phyloP scores from a whole-genome alignment of 768 basidiomycete species.

The Piloderma croceum region DNA sequence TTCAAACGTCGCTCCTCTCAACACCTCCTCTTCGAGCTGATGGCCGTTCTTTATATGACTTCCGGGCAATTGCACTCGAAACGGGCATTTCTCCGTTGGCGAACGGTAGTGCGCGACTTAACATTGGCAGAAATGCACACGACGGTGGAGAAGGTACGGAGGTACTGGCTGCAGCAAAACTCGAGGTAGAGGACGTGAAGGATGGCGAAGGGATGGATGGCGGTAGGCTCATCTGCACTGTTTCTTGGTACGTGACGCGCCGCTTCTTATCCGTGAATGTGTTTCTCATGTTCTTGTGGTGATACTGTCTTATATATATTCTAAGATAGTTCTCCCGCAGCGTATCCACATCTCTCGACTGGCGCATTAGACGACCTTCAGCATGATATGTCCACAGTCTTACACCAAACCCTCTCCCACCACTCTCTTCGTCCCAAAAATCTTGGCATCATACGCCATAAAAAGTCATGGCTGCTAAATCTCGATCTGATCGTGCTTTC shows the following conservation, averaged over 20 bases:
- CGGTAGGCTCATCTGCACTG: conserved; percentile 60
- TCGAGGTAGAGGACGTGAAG: conserved; percentile 66
- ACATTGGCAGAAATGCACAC: conserved; percentile 54
- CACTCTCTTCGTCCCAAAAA: conserved; percentile 61
- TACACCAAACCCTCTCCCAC: conserved; percentile 64
- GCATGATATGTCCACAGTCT: conserved; percentile 58
- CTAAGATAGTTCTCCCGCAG: conserved; percentile 69
- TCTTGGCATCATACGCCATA: conserved; percentile 50
- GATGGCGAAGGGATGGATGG: conserved; percentile 44
- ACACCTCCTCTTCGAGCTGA: conserved; percentile 66
- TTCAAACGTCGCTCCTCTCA: conserved; percentile 57
- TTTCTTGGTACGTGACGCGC: conserved; percentile 62
- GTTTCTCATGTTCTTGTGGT: conserved; percentile 7
- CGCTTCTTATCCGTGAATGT: not conserved
- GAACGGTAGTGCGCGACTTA: conserved; percentile 77
- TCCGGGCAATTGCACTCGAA: conserved; percentile 64
- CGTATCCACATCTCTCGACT: conserved; percentile 65
- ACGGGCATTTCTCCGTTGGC: conserved; percentile 76
- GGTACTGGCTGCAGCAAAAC: conserved; percentile 69
- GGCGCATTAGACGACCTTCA: conserved; percentile 70
- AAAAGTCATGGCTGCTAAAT: conserved; percentile 71
- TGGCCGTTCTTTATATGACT: conserved; percentile 64
- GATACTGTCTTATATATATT: conserved; percentile 5
- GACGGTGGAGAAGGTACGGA: conserved; percentile 68
- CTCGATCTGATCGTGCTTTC: conserved; percentile 72